Conservation (phyloP, 1,139 yeast species). For the Debaryomyces singareniensis region DNA sequence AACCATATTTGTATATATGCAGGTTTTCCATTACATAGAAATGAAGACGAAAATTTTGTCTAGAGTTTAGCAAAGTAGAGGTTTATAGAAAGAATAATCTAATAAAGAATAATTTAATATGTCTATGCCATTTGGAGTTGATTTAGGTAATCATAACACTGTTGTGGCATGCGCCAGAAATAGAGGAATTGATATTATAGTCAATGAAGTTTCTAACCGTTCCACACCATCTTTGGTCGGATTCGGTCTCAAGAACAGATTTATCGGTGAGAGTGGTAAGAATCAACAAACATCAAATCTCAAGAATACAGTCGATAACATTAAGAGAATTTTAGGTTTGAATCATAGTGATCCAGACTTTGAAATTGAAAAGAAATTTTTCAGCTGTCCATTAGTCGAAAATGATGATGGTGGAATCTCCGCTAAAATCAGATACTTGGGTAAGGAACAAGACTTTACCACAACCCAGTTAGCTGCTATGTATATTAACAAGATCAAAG, state of each 20-base stretch:
- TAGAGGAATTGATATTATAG: conserved; percentile 97
- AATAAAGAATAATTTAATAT: conserved; percentile 14
- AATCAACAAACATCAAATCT: conserved; percentile 94
- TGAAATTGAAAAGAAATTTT: conserved; percentile 64
- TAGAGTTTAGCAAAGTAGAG: not conserved
- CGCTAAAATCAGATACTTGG: conserved; percentile 79
- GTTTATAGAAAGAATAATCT: conserved; percentile 2
- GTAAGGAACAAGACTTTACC: conserved; percentile 72
- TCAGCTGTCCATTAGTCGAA: conserved; percentile 64
- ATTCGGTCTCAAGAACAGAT: conserved; percentile 83
- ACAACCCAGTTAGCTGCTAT: conserved; percentile 90
- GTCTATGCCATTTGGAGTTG: conserved; percentile 93
- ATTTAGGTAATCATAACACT: conserved; percentile 91
- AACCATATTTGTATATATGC: conserved; percentile 1
- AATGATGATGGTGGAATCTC: conserved; percentile 70
- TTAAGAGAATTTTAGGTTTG: conserved; percentile 88
- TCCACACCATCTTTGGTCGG: conserved; percentile 94
- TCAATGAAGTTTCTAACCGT: conserved; percentile 97
- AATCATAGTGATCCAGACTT: conserved; percentile 72
- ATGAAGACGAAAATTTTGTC: not conserved
- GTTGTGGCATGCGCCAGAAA: conserved; percentile 97
- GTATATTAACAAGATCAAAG: conserved; percentile 89
- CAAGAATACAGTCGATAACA: conserved; percentile 91
- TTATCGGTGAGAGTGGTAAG: conserved; percentile 92
- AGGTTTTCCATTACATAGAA: not conserved